These are phyloP conservation scores for Heliamphora pulchella DNA, from an alignment of 179 eudicot genomes.

Conservation along the genomic window DNA sequence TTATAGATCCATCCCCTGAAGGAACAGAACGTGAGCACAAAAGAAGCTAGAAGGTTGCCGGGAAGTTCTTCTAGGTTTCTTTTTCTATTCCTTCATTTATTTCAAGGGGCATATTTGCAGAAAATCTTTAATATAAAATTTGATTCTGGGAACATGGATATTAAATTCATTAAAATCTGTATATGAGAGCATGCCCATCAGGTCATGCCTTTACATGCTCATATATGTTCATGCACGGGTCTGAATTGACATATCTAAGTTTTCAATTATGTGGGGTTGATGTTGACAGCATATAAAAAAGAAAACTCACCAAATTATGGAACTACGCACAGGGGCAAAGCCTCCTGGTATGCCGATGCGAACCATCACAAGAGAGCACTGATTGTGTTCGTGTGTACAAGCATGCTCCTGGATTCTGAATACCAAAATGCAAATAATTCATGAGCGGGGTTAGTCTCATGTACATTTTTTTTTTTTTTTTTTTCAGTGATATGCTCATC, in stretches of 20 bases:
- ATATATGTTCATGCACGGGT: not conserved
- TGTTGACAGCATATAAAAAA: not conserved
- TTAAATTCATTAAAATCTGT: not conserved
- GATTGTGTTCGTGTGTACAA: conserved; percentile 60
- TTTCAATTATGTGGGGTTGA: not conserved
- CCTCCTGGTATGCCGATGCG: conserved; percentile 77
- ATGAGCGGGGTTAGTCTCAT: not conserved
- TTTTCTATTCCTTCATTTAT: not conserved
- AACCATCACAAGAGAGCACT: conserved; percentile 75
- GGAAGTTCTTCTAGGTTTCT: too few relatives aligned
- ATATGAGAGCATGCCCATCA: not conserved
- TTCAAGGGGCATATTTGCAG: not conserved
- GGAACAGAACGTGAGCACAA: too few relatives aligned
- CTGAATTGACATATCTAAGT: not conserved
- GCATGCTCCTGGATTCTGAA: conserved; percentile 93
- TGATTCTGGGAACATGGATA: not conserved
- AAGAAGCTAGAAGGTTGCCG: too few relatives aligned
- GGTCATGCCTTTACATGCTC: too few relatives aligned
- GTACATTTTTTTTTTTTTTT: not conserved
- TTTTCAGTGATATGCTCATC: not conserved
- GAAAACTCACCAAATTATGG: conserved; percentile 11
- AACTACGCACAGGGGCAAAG: conserved; percentile 92
- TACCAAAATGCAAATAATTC: conserved; percentile 8
- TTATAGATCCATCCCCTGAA: too few relatives aligned
- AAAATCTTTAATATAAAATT: not conserved